Percentiles rank a stretch among this genome's conserved stretches.
phyloP scores from a whole-genome alignment of 805 yeast species.

The Helenozyma baotianmanensis region DNA sequence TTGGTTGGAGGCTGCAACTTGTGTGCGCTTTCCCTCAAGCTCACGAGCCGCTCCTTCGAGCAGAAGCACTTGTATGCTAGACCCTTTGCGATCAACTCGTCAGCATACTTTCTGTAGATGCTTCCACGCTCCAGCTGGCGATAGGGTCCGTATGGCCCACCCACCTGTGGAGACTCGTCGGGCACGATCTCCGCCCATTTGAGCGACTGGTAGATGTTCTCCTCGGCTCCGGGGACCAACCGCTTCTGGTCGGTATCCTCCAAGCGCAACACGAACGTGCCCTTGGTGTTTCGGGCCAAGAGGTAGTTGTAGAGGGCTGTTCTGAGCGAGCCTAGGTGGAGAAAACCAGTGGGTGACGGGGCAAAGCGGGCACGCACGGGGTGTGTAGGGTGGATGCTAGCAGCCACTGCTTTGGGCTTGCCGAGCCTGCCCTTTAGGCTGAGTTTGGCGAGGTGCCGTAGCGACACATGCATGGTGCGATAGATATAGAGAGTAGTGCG shows the following conservation, averaged over 20 bases:
- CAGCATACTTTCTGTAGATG: constrained; percentile 60
- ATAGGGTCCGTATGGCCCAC: constrained; percentile 66
- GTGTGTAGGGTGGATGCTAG: constrained; percentile 32
- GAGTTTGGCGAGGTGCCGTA: constrained; percentile 10
- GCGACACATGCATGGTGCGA: constrained; percentile 4
- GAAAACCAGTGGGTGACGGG: constrained; percentile 94
- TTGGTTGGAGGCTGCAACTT: constrained; percentile 81
- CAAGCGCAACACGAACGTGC: constrained; percentile 73
- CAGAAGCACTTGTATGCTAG: constrained; percentile 87
- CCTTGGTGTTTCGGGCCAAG: constrained; percentile 73
- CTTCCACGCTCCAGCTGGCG: constrained; percentile 75
- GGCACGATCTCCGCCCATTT: constrained; percentile 69
- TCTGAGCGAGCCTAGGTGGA: constrained; percentile 91
- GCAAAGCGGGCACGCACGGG: constrained; percentile 92
- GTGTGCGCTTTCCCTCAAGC: constrained; percentile 68
- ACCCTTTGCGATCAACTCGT: constrained; percentile 55
- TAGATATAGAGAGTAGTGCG: no score
- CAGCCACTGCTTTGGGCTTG: background rate
- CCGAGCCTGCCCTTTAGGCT: constrained; percentile 3
- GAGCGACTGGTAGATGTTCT: constrained; percentile 69
- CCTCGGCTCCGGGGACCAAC: constrained; percentile 76
- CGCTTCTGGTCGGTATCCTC: constrained; percentile 93
- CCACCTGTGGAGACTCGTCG: constrained; percentile 78
- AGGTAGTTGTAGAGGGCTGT: constrained; percentile 90
- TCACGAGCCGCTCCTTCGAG: constrained; percentile 67